These are phyloP conservation scores for Heterobasidion irregulare DNA, from an alignment of 1,284 basidiomycete species.

Conservation along the genomic window DNA sequence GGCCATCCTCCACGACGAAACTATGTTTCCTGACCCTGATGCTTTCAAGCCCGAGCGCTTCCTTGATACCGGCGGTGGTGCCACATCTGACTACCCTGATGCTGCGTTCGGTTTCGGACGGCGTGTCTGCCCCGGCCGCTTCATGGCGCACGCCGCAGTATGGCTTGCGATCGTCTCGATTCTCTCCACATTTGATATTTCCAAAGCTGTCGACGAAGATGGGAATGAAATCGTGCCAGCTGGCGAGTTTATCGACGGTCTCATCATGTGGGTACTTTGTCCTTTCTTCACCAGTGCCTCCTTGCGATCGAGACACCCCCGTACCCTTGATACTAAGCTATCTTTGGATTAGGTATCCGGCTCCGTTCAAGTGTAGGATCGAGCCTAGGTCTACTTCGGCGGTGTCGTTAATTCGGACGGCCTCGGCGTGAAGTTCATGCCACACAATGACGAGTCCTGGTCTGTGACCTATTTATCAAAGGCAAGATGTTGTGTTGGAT, in stretches of 20 bases:
- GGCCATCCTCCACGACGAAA: conserved; percentile 11
- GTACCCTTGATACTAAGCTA: not conserved
- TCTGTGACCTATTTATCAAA: too few relatives aligned
- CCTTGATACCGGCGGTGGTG: not conserved
- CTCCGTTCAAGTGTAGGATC: conserved; percentile 12
- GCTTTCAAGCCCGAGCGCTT: conserved; percentile 14
- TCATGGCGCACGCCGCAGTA: conserved; percentile 20
- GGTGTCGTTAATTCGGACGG: not conserved
- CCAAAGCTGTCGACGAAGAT: conserved; percentile 15
- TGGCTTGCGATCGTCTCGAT: conserved; percentile 21
- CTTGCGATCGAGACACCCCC: not conserved
- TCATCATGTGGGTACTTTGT: conserved; percentile 9
- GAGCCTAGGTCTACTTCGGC: conserved; percentile 13
- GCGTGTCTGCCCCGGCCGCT: conserved; percentile 14
- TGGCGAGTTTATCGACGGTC: conserved; percentile 14
- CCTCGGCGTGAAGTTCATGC: too few relatives aligned
- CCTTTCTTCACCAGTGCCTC: not conserved
- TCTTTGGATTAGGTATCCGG: conserved; percentile 12
- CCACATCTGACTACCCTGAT: conserved; percentile 1
- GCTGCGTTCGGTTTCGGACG: conserved; percentile 15
- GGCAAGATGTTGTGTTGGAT: too few relatives aligned
- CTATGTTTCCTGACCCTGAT: conserved; percentile 7
- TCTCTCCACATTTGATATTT: conserved; percentile 20
- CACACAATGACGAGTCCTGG: too few relatives aligned
- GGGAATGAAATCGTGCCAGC: conserved; percentile 18